Evolutionary conservation across 1,139 yeast genomes (phyloP).

Genomic region (Suhomyces anneliseae): DNA sequence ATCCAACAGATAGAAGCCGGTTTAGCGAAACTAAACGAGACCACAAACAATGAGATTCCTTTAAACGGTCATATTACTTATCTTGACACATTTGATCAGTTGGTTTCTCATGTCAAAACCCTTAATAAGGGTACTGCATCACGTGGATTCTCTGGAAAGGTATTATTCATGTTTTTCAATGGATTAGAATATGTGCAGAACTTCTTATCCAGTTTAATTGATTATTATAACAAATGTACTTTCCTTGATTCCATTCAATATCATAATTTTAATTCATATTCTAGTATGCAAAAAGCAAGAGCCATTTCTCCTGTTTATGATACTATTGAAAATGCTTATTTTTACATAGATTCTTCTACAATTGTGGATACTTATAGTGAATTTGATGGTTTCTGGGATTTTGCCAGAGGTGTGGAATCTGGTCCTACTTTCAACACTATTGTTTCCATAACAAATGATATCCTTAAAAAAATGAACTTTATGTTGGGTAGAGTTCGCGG

Average conservation of each 20-base stretch:
- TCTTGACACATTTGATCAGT: slow-evolving; percentile 28
- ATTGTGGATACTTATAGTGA: slow-evolving; percentile 4
- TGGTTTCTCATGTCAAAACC: slow-evolving; percentile 18
- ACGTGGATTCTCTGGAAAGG: slow-evolving; percentile 28
- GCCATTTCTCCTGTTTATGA: slow-evolving; percentile 12
- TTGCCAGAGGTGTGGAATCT: slow-evolving; percentile 6
- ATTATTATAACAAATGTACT: slow-evolving; percentile 18
- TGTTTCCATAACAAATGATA: slow-evolving; percentile 36
- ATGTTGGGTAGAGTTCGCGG: slow-evolving; percentile 37
- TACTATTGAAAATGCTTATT: slow-evolving; percentile 29
- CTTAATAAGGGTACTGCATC: slow-evolving; percentile 1
- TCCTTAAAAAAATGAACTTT: slow-evolving; percentile 35
- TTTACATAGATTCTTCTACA: slow-evolving; percentile 37
- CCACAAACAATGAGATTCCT: slow-evolving; percentile 28
- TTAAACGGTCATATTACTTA: slow-evolving; percentile 27
- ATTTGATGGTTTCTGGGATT: slow-evolving; percentile 2
- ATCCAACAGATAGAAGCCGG: slow-evolving; percentile 32
- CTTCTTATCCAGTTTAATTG: slow-evolving; percentile 33
- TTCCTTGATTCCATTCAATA: slow-evolving; percentile 8
- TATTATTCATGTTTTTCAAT: slow-evolving; percentile 43
- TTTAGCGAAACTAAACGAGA: slow-evolving; percentile 26
- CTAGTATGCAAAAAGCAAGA: slow-evolving; percentile 6
- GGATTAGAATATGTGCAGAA: slow-evolving; percentile 37
- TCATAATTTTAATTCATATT: slow-evolving; percentile 9
- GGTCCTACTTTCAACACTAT: slow-evolving; percentile 26